These are phyloP conservation scores for Peniophora sp. DNA, from an alignment of 1,284 basidiomycete species.

Conservation along the genomic window DNA sequence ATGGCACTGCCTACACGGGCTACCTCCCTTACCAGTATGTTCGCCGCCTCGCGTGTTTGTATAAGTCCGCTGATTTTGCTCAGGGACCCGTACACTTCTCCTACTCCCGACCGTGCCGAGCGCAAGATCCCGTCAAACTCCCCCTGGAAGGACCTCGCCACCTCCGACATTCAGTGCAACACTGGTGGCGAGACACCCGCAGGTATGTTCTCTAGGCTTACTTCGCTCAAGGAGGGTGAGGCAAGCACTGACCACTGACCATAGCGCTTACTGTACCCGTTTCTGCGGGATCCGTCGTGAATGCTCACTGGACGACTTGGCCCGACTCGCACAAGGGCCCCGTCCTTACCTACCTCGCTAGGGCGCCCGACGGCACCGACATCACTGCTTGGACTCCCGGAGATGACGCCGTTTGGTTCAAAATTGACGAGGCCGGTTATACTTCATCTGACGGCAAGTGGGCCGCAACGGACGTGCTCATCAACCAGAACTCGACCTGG, in stretches of 20 bases:
- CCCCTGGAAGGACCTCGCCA: constrained; percentile 8
- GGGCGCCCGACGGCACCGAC: constrained; percentile 19
- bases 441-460: constrained; percentile 25
- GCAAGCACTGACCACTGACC: too few relatives aligned
- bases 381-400: constrained; percentile 21
- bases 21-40: constrained; percentile 9
- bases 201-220: not conserved
- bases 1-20: not conserved
- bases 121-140: constrained; percentile 18
- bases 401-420: constrained; percentile 26
- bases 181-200: constrained; percentile 8
- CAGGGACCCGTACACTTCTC: constrained; percentile 24
- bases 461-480: constrained; percentile 23
- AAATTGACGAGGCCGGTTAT: constrained; percentile 28
- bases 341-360: constrained; percentile 29
- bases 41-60: constrained; percentile 13
- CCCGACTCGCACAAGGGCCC: constrained; percentile 16
- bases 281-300: too few relatives aligned
- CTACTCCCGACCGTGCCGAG: constrained; percentile 22
- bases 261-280: too few relatives aligned
- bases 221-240: too few relatives aligned
- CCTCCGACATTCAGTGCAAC: constrained; percentile 13
- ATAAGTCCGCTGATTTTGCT: constrained; percentile 16
- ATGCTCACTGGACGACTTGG: not conserved
- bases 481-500: constrained; percentile 22